Base-by-base conservation (phyloP, 1,284 basidiomycete genomes). In the Meripilus lineatus region DNA sequence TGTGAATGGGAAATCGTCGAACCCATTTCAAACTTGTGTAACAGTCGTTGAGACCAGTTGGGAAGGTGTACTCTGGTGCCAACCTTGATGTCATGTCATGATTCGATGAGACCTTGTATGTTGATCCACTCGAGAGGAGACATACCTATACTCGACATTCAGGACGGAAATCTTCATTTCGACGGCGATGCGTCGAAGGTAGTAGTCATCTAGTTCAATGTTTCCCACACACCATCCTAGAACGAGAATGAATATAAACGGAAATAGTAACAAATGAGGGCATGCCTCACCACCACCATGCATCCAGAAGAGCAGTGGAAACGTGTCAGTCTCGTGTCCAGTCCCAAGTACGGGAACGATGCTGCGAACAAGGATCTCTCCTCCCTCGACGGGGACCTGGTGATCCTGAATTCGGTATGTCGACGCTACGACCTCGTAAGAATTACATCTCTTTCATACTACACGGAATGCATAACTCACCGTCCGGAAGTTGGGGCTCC, bases 41-140 rank as follows among this genome's bases (percentile, higher is more conserved):
- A 15, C 61, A 54, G 42, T 73, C 71, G 13, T 68, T 56, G 3
- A 66, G 52, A 0, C 61, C 58, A 1, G 58, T 61, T 0, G 71
- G 71, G 54, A 63, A 72, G 0, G 64, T 62, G 44, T 65, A 46
- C 38, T 68, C 65, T 0, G 71, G 71, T 1, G 68, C 66, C 10
- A 67, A 59, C 14, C 69, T 51, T 18, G 11, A 10, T 8, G n/a
- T 8, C n/a, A 30, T 30, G 28, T 30, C 28, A 30, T 10, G 28
- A 30, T 10, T n/a, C 10, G 28, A 10, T 30, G 28, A 30, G 28
- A 30, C n/a, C n/a, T 10, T 10, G 28, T 8, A 30, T 8, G n/a
- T 11, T 32, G 20, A 13, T 2, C n/a, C 5, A 20, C 8, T 28
- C 11, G 17, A 36, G 5, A n/a, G 26, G 25, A 4, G 24, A 10